Evolutionary conservation across 352 stramenopile genomes (phyloP), one percentile per base, ranked within the genome.

Genomic region (Phytophthora palmivora): DNA sequence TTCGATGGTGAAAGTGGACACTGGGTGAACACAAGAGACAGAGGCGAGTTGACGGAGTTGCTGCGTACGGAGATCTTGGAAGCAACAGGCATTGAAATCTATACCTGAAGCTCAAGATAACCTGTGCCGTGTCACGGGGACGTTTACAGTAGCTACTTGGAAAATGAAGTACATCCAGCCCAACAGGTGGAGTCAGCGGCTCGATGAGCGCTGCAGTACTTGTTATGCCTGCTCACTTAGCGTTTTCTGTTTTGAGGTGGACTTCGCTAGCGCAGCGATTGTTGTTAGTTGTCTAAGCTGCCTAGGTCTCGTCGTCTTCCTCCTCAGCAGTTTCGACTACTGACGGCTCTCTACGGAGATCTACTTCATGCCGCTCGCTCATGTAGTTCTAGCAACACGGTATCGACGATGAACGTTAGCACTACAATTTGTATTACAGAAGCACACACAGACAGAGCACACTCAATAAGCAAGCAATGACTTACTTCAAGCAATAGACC

Each of bases 1-100:
- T 96, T 86, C 58, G 79, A 97, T 30, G 58, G 65, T 8, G 70
- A 72, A 39, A 80, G 67, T 12, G 73, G 77, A 26, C 81, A 80
- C 48, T 97, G 91, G 91, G 49, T 89, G 49, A 96, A 94, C 74
- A 95, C 85, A 45, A 75, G 83, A 33, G 89, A 96, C 50, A 81
- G 69, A 39, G 78, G 78, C 12, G 88, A 96, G 64, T 59, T 96
- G 24, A 74, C 88, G 62, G 67, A 85, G 50, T 63, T 91, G 24
- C 67, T 96, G 56, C 77, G 84, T 18, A 63, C 79, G 8, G 88
- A 96, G 65, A 92, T 96, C 60, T 56, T 85, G 8, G 82, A 94
- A 10, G 71, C 76, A 48, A 91, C 86, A 34, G 88, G 88, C 58
- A 92, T 95, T 46, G 77, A 88, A 46, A 92, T 95, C 45, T 89